A percentile compares a stretch with the other conserved stretches of the same genome.
Evolutionary conservation across 2,329 filamentous ascomycete species (phyloP).

Genomic region (Trichoderma semiorbis): DNA sequence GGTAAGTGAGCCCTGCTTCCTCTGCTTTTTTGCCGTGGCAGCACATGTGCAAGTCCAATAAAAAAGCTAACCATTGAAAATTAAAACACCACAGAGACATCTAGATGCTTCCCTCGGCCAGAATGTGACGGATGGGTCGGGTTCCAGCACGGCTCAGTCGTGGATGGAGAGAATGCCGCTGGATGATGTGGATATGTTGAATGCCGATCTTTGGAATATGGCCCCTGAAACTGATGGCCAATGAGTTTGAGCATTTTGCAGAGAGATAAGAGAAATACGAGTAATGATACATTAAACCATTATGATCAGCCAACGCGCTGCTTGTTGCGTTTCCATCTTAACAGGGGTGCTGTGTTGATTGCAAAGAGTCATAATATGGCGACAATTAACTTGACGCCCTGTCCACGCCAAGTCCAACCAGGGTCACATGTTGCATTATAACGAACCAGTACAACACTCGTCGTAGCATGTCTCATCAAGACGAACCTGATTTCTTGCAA

Average conservation of each 20-base stretch:
- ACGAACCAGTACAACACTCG: not conserved
- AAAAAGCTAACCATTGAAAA: not conserved
- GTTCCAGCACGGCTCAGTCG: conserved; percentile 27
- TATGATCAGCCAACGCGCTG: not conserved
- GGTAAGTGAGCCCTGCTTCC: conserved; percentile 28
- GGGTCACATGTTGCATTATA: not conserved
- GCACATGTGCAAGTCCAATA: not conserved
- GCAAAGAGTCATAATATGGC: not conserved
- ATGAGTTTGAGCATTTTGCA: not conserved
- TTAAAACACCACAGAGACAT: conserved; percentile 30
- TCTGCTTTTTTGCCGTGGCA: not conserved
- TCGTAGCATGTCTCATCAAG: not conserved
- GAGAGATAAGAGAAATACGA: not conserved
- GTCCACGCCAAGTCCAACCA: not conserved
- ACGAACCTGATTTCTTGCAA: not conserved
- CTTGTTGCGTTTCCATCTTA: not conserved
- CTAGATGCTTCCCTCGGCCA: conserved; percentile 30
- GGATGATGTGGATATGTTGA: conserved; percentile 28
- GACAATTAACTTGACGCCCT: not conserved
- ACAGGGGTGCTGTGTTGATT: not conserved
- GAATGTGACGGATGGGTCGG: conserved; percentile 28
- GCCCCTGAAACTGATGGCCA: conserved; percentile 12
- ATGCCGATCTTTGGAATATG: conserved; percentile 24
- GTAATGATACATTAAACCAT: not conserved
- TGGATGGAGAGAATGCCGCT: conserved; percentile 31